Evolutionary conservation across 164 flowering plant species (phyloP), one percentile per base, ranked within the genome.

Genomic region (Magnolia sinica): DNA sequence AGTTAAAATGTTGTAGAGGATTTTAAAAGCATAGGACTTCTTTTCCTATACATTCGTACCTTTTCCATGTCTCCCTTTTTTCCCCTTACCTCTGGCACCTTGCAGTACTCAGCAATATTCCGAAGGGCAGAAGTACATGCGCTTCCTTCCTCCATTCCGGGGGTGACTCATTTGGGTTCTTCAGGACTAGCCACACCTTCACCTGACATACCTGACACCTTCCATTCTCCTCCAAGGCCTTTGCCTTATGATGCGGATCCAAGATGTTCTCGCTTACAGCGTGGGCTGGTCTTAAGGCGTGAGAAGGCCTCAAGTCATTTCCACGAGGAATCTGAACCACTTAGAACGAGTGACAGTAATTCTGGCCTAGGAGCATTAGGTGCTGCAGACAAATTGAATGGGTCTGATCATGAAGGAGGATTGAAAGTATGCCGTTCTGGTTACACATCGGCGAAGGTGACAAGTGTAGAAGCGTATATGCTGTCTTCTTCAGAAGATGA

Each of bases 161-260:
- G 91, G 61, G 78, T 84, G 3, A 79, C 97, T 76, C 84, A 97
- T 76, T 75, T 88, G 77, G 84, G 87, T 72, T 83, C 96, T 52
- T 18, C 76, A 55, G 61, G 50, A 49, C 61, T 68, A 20, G 68
- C 49, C 19, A 14, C 89, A 73, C 71, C 90, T 71, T 88, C 92
- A 16, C 79, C 81, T 50, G 97, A 92, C 64, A 70, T 93, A 24
- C 79, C 92, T 73, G 92, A 87, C 73, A 89, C 85, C 82, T 96
- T 87, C 74, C 92, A 86, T 11, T 86, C 98, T 73, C 98, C 97
- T 81, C 99, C 99, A 75, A 87, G 92, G 85, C 98, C 98, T 74
- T 82, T 94, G 87, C 97, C 98, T 80, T 94, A 92, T 85, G 98
- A 96, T 88, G 90, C 87, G 0, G 98, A 91, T 77, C 90, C 93